Evolutionary conservation across 2,329 filamentous ascomycete species (phyloP), one percentile per base, ranked within the genome.

Genomic region (Coccinonectria pachysandricola): DNA sequence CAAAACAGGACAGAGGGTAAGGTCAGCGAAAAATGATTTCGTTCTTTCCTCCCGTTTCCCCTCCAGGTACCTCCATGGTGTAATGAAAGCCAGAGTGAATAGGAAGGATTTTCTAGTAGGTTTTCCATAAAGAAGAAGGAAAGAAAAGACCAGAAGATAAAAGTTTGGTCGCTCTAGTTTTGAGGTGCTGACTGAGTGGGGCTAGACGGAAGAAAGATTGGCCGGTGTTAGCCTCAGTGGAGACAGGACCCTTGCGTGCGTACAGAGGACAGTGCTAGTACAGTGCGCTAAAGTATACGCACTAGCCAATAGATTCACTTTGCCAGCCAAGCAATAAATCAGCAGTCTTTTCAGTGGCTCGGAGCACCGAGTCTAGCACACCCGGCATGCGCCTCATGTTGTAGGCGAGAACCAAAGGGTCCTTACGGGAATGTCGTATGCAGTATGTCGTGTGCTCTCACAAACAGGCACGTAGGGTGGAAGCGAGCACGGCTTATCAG

Each of bases 31-130:
- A 32, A 23, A 36, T 31, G 48, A 31, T 62, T 53, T 42, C 23
- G 30, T 44, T 76, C 74, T 80, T 48, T 74, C 74, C 72, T 72
- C 66, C 73, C 68, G 60, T 79, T 79, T 79, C 75, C 75, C 75
- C 73, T 79, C 75, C 67, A 62, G 54, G 40, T 36, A 49, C 60
- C 62, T 65, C 61, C 68, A 61, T 59, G 52, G 57, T 55, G 54
- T 50, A 60, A 57, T 57, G 60, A 63, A 68, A 60, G 56, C 62
- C 66, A 70, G 73, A 79, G 74, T 79, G 74, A 78, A 80, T 79
- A 70, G 67, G 70, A 61, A 66, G 64, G 64, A 66, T 61, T 53
- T 57, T 57, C 56, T 58, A 59, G 56, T 59, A 59, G 55, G 53
- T 59, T 57, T 33, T 26, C 24, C 24, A 25, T 31, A 38, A 45